Conservation (phyloP, 1,139 yeast genomes). For the Geotrichum restrictum region DNA sequence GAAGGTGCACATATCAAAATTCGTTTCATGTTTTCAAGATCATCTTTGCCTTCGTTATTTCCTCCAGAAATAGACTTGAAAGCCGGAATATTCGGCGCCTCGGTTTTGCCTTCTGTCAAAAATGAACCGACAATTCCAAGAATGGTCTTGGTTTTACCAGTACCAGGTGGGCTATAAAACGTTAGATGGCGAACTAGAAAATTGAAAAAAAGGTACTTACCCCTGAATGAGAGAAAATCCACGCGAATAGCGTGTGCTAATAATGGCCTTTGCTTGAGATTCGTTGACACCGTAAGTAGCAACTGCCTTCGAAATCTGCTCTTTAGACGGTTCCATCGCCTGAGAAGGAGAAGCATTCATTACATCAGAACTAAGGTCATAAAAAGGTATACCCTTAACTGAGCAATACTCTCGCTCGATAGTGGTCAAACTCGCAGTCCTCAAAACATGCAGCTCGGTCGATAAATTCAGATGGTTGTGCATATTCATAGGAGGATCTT, state of each 20-base stretch:
- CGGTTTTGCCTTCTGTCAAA: conserved; percentile 46
- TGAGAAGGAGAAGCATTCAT: conserved; percentile 59
- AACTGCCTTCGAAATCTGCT: conserved; percentile 42
- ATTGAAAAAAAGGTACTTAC: conserved; percentile 23
- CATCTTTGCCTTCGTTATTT: conserved; percentile 33
- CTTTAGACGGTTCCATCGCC: conserved; percentile 34
- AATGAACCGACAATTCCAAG: conserved; percentile 83
- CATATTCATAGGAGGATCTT: conserved; percentile 37
- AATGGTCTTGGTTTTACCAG: conserved; percentile 97
- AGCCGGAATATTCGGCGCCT: conserved; percentile 28
- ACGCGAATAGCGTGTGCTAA: conserved; percentile 58
- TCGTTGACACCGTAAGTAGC: conserved; percentile 60
- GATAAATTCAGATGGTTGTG: conserved; percentile 14
- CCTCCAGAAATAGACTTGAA: conserved; percentile 35
- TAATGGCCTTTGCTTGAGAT: conserved; percentile 87
- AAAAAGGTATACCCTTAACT: conserved; percentile 72
- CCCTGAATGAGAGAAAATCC: conserved; percentile 96
- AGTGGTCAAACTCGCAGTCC: conserved; percentile 72
- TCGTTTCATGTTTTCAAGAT: conserved; percentile 42
- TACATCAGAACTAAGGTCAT: conserved; percentile 65
- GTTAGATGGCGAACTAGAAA: neutral
- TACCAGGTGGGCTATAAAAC: conserved; percentile 69
- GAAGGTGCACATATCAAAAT: conserved; percentile 95
- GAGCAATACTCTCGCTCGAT: conserved; percentile 91
- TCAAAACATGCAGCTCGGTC: conserved; percentile 54